Conservation (phyloP, 768 basidiomycete genomes). For the Rhizopogon salebrosus region DNA sequence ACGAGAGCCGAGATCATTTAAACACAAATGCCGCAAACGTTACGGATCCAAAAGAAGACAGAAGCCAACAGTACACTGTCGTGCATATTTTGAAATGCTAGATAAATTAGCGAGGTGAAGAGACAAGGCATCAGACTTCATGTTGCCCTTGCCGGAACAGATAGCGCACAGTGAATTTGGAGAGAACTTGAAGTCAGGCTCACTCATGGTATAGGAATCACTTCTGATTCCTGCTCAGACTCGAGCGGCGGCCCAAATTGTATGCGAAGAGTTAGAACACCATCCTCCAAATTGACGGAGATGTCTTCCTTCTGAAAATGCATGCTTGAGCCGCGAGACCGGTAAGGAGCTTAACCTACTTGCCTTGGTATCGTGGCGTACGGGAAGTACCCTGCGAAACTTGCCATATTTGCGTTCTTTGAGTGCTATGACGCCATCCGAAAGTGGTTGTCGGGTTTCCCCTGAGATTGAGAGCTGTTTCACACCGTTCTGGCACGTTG, state of each 20-base stretch:
- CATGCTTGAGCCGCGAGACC: background rate
- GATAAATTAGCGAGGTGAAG: background rate
- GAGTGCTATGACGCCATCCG: slow-evolving; percentile 37
- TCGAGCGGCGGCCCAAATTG: slow-evolving; percentile 41
- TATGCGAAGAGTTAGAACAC: slow-evolving; percentile 54
- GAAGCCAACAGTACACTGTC: background rate
- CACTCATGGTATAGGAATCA: slow-evolving; percentile 45
- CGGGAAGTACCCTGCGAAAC: slow-evolving; percentile 46
- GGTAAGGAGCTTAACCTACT: slow-evolving; percentile 18
- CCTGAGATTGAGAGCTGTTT: slow-evolving; percentile 59
- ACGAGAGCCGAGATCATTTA: background rate
- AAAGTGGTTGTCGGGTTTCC: slow-evolving; percentile 35
- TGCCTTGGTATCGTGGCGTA: slow-evolving; percentile 54
- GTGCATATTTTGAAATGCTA: background rate
- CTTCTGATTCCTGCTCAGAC: slow-evolving; percentile 39
- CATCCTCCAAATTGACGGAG: slow-evolving; percentile 51
- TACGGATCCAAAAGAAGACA: background rate
- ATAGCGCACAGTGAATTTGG: background rate
- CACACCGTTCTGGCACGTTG: slow-evolving; percentile 58
- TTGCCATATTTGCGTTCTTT: slow-evolving; percentile 52
- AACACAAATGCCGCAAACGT: background rate
- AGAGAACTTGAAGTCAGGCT: slow-evolving; percentile 6
- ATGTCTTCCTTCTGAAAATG: slow-evolving; percentile 46
- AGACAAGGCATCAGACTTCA: background rate
- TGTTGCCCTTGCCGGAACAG: slow-evolving; percentile 1